Evolutionary conservation across 2,329 filamentous ascomycete species (phyloP).

Genomic region (Fusarium sp.): DNA sequence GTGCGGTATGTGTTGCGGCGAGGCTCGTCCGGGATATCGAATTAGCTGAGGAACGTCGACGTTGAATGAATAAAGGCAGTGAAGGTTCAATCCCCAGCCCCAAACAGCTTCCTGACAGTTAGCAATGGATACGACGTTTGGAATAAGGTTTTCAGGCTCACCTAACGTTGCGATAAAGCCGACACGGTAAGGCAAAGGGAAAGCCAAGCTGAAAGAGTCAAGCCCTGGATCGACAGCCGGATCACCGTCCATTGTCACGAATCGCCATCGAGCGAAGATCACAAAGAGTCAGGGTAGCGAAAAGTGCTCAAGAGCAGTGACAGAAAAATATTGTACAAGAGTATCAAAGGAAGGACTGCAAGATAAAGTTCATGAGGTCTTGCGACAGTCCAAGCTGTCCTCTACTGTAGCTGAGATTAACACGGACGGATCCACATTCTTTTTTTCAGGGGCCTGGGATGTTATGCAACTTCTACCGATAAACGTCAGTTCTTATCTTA

Average conservation of each 20-base stretch:
- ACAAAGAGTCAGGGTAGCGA: neutral
- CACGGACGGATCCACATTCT: conserved; percentile 27
- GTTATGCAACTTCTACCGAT: conserved; percentile 7
- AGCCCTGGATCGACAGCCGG: conserved; percentile 76
- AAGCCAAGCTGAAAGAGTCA: conserved; percentile 86
- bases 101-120: conserved; percentile 76
- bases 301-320: conserved; percentile 11
- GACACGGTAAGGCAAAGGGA: conserved; percentile 91
- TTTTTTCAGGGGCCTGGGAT: conserved; percentile 47
- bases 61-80: conserved; percentile 81
- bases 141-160: conserved; percentile 55
- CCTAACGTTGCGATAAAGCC: conserved; percentile 87
- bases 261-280: conserved; percentile 40
- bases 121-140: conserved; percentile 8
- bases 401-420: conserved; percentile 36
- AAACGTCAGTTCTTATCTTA: conserved; percentile 22
- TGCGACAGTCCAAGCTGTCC: conserved; percentile 46
- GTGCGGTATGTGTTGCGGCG: conserved; percentile 77
- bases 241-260: conserved; percentile 75
- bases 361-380: conserved; percentile 34
- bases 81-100: conserved; percentile 94
- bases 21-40: conserved; percentile 82
- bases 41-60: conserved; percentile 91
- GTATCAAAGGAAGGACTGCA: conserved; percentile 29
- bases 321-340: neutral